Evolutionary conservation across 2,329 filamentous ascomycete species (phyloP).

Genomic region (Sporothrix mexicana): DNA sequence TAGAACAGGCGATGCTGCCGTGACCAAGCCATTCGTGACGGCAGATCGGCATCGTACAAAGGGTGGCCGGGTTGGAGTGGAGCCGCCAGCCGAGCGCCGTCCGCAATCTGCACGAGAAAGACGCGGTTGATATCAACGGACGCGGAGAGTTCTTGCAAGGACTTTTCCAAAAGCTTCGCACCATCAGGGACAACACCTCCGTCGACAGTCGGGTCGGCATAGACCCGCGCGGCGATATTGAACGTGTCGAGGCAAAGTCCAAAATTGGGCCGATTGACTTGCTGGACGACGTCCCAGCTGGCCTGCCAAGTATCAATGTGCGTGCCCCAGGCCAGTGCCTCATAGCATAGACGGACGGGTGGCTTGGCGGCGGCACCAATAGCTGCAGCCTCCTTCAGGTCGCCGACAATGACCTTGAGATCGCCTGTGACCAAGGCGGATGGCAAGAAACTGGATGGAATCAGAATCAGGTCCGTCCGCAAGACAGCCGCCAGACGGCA

Average conservation of each 20-base stretch:
- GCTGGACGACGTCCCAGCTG: conserved; percentile 60
- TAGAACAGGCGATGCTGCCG: conserved; percentile 66
- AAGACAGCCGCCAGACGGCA: conserved; percentile 61
- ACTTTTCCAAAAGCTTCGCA: conserved; percentile 52
- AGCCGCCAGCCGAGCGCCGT: conserved; percentile 58
- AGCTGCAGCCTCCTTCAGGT: conserved; percentile 62
- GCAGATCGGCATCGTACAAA: conserved; percentile 60
- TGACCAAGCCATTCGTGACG: conserved; percentile 67
- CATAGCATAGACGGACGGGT: conserved; percentile 63
- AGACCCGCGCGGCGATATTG: conserved; percentile 65
- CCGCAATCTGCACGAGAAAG: conserved; percentile 68
- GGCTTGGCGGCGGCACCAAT: conserved; percentile 60
- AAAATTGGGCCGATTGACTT: conserved; percentile 62
- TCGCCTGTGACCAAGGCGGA: conserved; percentile 43
- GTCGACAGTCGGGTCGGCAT: conserved; percentile 58
- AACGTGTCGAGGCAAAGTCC: conserved; percentile 68
- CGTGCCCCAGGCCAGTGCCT: conserved; percentile 65
- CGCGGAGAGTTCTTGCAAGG: conserved; percentile 53
- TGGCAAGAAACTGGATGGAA: conserved; percentile 65
- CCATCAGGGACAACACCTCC: conserved; percentile 53
- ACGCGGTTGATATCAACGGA: conserved; percentile 59
- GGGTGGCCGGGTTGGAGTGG: conserved; percentile 58
- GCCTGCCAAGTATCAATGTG: conserved; percentile 65
- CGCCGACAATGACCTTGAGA: conserved; percentile 56
- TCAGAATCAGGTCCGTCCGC: conserved; percentile 65